Evolutionary conservation across 305 asterid species (phyloP).

Genomic region (Solanum hybrid): DNA sequence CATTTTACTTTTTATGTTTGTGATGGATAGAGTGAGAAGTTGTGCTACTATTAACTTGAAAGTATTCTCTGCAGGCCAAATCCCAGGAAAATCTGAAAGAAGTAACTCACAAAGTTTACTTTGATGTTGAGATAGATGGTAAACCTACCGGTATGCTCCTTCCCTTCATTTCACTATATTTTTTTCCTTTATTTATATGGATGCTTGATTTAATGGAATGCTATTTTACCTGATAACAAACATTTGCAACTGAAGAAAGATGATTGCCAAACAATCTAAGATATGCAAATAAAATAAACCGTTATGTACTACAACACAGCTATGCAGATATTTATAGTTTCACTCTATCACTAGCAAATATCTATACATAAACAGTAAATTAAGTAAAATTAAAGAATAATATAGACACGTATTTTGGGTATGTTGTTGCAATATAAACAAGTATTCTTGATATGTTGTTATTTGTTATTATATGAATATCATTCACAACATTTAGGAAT

Average conservation of each 20-base stretch:
- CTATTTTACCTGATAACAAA: background rate
- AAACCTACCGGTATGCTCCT: conserved; percentile 62
- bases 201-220: background rate
- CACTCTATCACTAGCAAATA: background rate
- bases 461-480: background rate
- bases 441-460: background rate
- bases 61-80: conserved; percentile 49
- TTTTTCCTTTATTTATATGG: background rate
- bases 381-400: background rate
- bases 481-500: background rate
- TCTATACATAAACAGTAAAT: background rate
- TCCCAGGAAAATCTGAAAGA: conserved; percentile 56
- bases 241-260: background rate
- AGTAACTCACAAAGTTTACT: conserved; percentile 77
- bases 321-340: background rate
- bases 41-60: background rate
- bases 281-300: background rate
- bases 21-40: background rate
- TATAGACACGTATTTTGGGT: background rate
- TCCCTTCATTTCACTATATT: background rate
- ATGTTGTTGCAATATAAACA: background rate
- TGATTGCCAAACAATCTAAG: background rate
- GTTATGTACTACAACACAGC: background rate
- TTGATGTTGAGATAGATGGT: conserved; percentile 84
- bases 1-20: background rate